Percentiles rank a stretch among this genome's conserved stretches.
These are phyloP conservation scores for Mucuna pruriens DNA, from an alignment of 306 rosid species.

Conservation along the genomic window DNA sequence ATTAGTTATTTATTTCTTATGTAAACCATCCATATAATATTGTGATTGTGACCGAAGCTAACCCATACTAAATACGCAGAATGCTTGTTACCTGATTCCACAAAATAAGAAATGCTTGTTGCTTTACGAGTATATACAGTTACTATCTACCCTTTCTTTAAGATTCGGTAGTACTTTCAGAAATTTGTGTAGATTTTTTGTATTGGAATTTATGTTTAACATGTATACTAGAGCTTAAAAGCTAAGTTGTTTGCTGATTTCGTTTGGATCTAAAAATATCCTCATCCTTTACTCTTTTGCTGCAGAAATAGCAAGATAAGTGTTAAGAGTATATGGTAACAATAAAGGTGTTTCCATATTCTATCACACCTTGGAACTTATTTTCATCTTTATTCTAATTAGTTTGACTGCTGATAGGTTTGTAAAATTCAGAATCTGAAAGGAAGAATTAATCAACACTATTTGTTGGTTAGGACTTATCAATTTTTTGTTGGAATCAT, in stretches of 20 bases:
- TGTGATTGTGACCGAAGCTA: too few species aligned
- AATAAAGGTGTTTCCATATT: background rate
- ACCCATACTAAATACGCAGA: background rate
- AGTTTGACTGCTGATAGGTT: too few species aligned
- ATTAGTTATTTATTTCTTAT: too few species aligned
- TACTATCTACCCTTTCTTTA: background rate
- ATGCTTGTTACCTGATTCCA: background rate
- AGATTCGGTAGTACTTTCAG: background rate
- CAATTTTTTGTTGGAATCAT: background rate
- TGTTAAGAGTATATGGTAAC: too few species aligned
- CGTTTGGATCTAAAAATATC: background rate
- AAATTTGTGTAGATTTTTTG: background rate
- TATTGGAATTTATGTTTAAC: too few species aligned
- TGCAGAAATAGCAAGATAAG: background rate
- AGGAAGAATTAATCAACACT: background rate
- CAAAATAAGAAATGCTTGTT: background rate
- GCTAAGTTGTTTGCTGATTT: background rate
- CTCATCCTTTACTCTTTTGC: background rate
- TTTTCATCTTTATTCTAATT: background rate
- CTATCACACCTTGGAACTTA: background rate
- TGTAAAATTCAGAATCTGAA: too few species aligned
- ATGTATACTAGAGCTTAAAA: too few species aligned
- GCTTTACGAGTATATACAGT: background rate
- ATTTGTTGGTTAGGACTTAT: background rate
- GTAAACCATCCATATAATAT: too few species aligned